Conservation (phyloP, 306 rosid species). For the Ochetophila trinervis region DNA sequence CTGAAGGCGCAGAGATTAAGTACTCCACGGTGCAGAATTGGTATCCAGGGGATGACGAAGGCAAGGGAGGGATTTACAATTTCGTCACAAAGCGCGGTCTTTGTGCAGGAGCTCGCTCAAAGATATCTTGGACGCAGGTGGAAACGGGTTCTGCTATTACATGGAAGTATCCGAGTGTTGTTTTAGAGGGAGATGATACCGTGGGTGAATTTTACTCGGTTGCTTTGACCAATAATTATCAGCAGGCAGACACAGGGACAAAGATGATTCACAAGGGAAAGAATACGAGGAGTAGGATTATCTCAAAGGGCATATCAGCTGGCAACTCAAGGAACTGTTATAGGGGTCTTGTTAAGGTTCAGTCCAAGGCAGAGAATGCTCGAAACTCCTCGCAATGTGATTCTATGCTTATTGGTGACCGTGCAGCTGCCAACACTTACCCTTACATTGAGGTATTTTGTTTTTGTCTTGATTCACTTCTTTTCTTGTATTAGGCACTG, state of each 20-base stretch:
- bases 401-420: conserved; percentile 94
- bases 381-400: conserved; percentile 87
- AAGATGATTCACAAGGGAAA: conserved; percentile 97
- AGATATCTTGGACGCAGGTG: conserved; percentile 92
- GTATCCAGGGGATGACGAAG: conserved; percentile 89
- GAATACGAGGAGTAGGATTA: conserved; percentile 85
- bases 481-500: conserved; percentile 7
- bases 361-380: conserved; percentile 81
- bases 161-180: conserved; percentile 93
- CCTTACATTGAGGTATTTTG: conserved; percentile 76
- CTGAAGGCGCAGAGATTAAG: conserved; percentile 77
- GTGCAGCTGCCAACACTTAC: conserved; percentile 88
- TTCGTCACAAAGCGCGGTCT: conserved; percentile 89
- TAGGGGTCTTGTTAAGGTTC: conserved; percentile 92
- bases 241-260: conserved; percentile 90
- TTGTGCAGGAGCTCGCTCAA: conserved; percentile 69
- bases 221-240: conserved; percentile 85
- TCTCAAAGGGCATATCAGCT: conserved; percentile 86
- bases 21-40: conserved; percentile 96
- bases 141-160: conserved; percentile 93
- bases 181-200: conserved; percentile 87
- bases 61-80: conserved; percentile 77
- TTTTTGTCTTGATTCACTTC: not conserved
- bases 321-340: conserved; percentile 87
- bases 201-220: conserved; percentile 92